These are phyloP conservation scores for Echites panduratus DNA, from an alignment of 257 asterid species.

Conservation along the genomic window DNA sequence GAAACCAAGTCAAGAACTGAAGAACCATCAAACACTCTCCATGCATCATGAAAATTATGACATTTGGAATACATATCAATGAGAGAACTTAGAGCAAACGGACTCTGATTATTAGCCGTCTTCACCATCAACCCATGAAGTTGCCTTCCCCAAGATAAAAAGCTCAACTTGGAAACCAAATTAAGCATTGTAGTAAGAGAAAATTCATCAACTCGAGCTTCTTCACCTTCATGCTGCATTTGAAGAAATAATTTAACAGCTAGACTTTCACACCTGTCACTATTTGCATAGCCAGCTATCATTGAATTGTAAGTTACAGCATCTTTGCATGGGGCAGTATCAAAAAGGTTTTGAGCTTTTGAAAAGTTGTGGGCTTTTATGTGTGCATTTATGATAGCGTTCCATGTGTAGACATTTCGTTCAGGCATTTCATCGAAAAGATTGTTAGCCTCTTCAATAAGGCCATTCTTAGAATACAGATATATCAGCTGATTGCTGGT, in stretches of 20 bases:
- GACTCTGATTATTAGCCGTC: conserved; percentile 57
- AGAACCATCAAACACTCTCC: conserved; percentile 36
- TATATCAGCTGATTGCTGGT: conserved; percentile 55
- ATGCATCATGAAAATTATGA: conserved; percentile 49
- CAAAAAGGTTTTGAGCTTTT: conserved; percentile 46
- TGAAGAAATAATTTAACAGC: conserved; percentile 46
- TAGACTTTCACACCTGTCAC: conserved; percentile 36
- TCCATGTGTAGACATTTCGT: conserved; percentile 73
- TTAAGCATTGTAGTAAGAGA: conserved; percentile 73
- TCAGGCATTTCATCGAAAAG: conserved; percentile 81
- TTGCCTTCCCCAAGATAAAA: conserved; percentile 50
- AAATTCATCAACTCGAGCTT: conserved; percentile 55
- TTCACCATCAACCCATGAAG: conserved; percentile 74
- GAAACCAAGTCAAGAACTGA: conserved; percentile 51
- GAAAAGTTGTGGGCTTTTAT: conserved; percentile 43
- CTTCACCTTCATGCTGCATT: conserved; percentile 41
- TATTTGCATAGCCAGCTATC: conserved; percentile 60
- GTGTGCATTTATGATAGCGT: conserved; percentile 53
- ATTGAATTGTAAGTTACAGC: conserved; percentile 63
- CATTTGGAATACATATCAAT: conserved; percentile 89
- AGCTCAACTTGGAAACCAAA: conserved; percentile 47
- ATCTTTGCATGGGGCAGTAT: conserved; percentile 56
- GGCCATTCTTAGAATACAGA: conserved; percentile 39
- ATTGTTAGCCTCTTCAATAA: conserved; percentile 40
- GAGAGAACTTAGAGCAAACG: conserved; percentile 68